Evolutionary conservation across 2,329 filamentous ascomycete genomes (phyloP).

Genomic region (Fusarium sarcochroum): DNA sequence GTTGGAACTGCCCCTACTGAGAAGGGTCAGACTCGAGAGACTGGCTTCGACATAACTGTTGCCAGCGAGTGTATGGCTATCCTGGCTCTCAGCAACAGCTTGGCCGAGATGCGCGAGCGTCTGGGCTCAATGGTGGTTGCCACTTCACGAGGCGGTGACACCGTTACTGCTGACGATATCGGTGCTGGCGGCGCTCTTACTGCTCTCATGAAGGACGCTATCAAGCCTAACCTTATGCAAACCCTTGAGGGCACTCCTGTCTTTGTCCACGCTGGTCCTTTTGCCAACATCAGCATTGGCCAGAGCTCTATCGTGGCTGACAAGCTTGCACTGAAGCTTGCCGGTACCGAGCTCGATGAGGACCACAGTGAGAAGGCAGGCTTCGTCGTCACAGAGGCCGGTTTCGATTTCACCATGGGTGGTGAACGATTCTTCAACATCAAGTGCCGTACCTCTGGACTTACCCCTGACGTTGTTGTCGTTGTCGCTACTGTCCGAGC

Average conservation of each 20-base stretch:
- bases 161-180: conserved; percentile 95
- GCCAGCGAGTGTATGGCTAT: conserved; percentile 99
- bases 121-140: conserved; percentile 97
- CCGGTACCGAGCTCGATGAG: conserved; percentile 93
- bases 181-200: conserved; percentile 93
- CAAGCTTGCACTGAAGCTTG: conserved; percentile 94
- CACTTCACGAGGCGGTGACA: conserved; percentile 86
- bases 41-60: conserved; percentile 97
- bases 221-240: conserved; percentile 99
- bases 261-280: conserved; percentile 96
- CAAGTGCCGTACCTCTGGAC: conserved; percentile 95
- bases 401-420: conserved; percentile 99
- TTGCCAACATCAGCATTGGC: conserved; percentile 98
- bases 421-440: conserved; percentile 99
- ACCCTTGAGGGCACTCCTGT: conserved; percentile 97
- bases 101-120: conserved; percentile 91
- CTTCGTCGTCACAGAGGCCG: conserved; percentile 96
- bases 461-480: conserved; percentile 93
- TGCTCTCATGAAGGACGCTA: conserved; percentile 96
- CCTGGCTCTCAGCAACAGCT: conserved; percentile 88
- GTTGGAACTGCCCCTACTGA: conserved; percentile 91
- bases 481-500: conserved; percentile 96
- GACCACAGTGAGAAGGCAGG: conserved; percentile 85
- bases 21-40: conserved; percentile 88
- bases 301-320: conserved; percentile 96